These are phyloP conservation scores for Hansenula sp. DNA, from an alignment of 1,139 yeast species.

Conservation along the genomic window DNA sequence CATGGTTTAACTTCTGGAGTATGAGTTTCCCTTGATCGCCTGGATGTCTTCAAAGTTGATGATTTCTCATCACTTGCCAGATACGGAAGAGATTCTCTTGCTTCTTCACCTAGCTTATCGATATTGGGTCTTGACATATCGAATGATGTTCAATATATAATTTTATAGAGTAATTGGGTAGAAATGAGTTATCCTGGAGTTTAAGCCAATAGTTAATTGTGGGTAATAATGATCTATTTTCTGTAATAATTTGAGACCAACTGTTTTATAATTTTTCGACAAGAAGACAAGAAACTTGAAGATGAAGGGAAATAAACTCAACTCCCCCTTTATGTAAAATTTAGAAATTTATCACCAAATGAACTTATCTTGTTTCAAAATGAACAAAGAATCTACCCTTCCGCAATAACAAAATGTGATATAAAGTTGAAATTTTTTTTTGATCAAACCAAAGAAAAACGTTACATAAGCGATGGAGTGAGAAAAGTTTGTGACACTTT, in stretches of 20 bases:
- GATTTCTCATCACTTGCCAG: slow-evolving; percentile 67
- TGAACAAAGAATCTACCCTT: neutral
- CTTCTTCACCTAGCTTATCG: slow-evolving; percentile 43
- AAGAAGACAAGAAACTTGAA: neutral
- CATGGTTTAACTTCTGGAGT: slow-evolving; percentile 58
- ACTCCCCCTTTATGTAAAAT: neutral
- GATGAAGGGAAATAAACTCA: neutral
- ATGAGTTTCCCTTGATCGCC: slow-evolving; percentile 8
- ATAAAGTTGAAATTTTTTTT: neutral
- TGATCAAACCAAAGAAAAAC: neutral
- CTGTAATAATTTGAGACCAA: too few relatives aligned
- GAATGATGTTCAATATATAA: too few relatives aligned
- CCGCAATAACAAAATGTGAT: neutral
- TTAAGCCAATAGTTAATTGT: too few relatives aligned
- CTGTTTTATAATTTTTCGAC: neutral
- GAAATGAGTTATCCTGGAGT: too few relatives aligned
- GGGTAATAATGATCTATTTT: too few relatives aligned
- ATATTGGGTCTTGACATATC: slow-evolving; percentile 27
- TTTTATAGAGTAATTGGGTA: neutral
- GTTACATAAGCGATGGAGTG: slow-evolving; percentile 2
- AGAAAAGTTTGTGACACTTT: neutral
- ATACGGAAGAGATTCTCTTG: slow-evolving; percentile 54
- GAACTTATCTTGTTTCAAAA: neutral
- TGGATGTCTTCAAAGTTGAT: slow-evolving; percentile 26
- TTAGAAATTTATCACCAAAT: too few relatives aligned